Percentiles rank a stretch among this genome's conserved stretches.
Evolutionary conservation across 495 filamentous ascomycete genomes (phyloP).

Genomic region (Echria macrotheca): DNA sequence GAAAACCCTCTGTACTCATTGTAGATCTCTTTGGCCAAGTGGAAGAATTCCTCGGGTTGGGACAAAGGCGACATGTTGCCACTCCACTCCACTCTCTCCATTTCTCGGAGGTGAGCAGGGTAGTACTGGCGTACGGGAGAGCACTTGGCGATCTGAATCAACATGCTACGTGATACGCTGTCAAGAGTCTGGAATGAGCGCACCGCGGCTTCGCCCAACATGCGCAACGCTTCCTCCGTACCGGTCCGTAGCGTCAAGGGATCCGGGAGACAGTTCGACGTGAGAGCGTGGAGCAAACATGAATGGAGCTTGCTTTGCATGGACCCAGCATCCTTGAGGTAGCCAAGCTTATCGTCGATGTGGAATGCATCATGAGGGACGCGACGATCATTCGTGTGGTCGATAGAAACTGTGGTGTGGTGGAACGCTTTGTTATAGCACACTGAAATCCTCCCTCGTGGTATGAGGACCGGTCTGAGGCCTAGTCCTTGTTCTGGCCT

Average conservation of each 20-base stretch:
- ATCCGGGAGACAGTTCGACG: conserved; percentile 54
- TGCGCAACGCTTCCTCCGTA: conserved; percentile 53
- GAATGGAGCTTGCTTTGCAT: conserved; percentile 50
- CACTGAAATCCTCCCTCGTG: conserved; percentile 35
- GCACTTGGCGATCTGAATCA: conserved; percentile 43
- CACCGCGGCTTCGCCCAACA: conserved; percentile 44
- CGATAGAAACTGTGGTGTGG: conserved; percentile 44
- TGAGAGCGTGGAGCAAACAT: conserved; percentile 58
- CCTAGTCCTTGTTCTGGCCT: conserved; percentile 11
- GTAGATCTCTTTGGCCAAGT: conserved; percentile 37
- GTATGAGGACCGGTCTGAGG: conserved; percentile 46
- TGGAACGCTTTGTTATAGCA: neutral
- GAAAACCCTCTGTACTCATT: conserved; percentile 32
- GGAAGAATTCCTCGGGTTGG: conserved; percentile 48
- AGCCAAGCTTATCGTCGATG: conserved; percentile 45
- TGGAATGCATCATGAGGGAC: conserved; percentile 33
- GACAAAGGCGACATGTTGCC: conserved; percentile 35
- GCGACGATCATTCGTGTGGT: conserved; percentile 8
- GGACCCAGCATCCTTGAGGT: conserved; percentile 46
- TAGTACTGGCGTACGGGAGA: conserved; percentile 42
- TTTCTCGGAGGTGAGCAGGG: conserved; percentile 15
- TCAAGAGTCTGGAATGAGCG: conserved; percentile 46
- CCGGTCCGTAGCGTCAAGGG: conserved; percentile 53
- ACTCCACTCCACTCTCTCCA: conserved; percentile 28
- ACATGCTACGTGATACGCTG: conserved; percentile 31